These are phyloP conservation scores for Fraxinus sp. DNA, from an alignment of 305 asterid genomes.

Conservation along the genomic window DNA sequence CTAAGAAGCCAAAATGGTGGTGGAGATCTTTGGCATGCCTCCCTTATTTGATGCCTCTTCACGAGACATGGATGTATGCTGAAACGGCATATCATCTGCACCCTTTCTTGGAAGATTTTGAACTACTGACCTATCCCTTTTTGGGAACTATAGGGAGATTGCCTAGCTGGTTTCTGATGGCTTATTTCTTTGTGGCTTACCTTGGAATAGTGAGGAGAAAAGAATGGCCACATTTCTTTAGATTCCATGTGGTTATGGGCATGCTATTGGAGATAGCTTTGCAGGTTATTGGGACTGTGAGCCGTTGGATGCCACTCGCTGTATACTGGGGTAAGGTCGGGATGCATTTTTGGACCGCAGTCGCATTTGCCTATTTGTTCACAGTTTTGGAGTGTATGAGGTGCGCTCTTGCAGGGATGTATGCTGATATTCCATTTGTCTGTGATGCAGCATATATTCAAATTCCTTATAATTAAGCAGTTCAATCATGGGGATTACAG, in stretches of 20 bases:
- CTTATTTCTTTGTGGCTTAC: conserved; percentile 70
- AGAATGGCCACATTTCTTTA: conserved; percentile 87
- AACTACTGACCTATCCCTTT: conserved; percentile 63
- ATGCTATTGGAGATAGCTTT: conserved; percentile 77
- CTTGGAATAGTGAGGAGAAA: conserved; percentile 76
- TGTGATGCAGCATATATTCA: conserved; percentile 88
- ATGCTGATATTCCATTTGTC: conserved; percentile 77
- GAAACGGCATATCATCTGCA: conserved; percentile 75
- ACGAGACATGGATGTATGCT: conserved; percentile 83
- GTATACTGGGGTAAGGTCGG: conserved; percentile 83
- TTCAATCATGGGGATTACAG: not conserved
- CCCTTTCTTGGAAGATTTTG: conserved; percentile 65
- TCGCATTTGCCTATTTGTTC: conserved; percentile 68
- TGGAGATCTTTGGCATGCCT: conserved; percentile 88
- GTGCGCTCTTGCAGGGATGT: conserved; percentile 77
- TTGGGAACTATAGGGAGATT: conserved; percentile 57
- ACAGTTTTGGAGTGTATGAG: conserved; percentile 77
- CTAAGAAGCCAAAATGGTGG: conserved; percentile 72
- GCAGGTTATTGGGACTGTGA: conserved; percentile 71
- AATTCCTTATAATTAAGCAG: conserved; percentile 61
- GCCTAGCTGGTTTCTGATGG: conserved; percentile 82
- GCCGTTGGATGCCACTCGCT: conserved; percentile 74
- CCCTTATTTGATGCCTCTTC: conserved; percentile 83
- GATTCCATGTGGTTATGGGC: conserved; percentile 85
- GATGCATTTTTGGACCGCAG: conserved; percentile 74